Conservation (phyloP, 768 basidiomycete genomes). For the Lyophyllum decastes region DNA sequence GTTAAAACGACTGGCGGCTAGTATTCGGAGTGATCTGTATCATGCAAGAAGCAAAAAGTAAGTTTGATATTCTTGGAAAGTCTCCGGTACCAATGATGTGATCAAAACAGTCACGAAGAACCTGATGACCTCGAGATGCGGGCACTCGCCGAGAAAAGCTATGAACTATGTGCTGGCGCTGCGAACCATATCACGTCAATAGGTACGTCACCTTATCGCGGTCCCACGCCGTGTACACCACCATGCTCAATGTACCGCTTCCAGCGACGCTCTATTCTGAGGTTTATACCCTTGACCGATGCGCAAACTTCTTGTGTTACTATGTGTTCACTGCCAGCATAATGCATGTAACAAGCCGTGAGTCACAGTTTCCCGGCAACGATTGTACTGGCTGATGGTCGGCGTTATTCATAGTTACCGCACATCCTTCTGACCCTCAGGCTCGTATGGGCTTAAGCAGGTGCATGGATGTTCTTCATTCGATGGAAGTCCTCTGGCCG, state of each 20-base stretch:
- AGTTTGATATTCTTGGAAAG: background rate
- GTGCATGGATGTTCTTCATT: constrained; percentile 66
- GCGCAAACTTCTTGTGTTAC: constrained; percentile 73
- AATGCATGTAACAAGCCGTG: constrained; percentile 76
- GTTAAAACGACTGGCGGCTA: constrained; percentile 22
- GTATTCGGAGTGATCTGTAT: constrained; percentile 39
- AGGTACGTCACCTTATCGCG: constrained; percentile 35
- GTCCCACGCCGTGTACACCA: background rate
- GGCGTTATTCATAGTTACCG: constrained; percentile 45
- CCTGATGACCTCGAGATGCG: constrained; percentile 55
- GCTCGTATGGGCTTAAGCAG: constrained; percentile 61
- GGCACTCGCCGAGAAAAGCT: constrained; percentile 59
- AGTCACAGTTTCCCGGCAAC: constrained; percentile 26
- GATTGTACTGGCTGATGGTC: constrained; percentile 4
- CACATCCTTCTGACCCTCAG: constrained; percentile 69
- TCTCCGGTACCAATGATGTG: background rate
- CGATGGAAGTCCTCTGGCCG: constrained; percentile 75
- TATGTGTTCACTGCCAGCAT: constrained; percentile 80
- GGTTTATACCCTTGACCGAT: constrained; percentile 58
- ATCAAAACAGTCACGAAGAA: constrained; percentile 35
- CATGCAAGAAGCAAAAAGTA: constrained; percentile 39
- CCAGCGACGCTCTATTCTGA: constrained; percentile 62
- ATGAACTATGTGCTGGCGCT: constrained; percentile 73
- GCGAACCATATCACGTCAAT: constrained; percentile 80
- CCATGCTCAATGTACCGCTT: constrained; percentile 1